Evolutionary conservation across 192 early-diverging fungal species (phyloP), one percentile per base, ranked within the genome.

Genomic region (Lunasporangiospora selenospora): DNA sequence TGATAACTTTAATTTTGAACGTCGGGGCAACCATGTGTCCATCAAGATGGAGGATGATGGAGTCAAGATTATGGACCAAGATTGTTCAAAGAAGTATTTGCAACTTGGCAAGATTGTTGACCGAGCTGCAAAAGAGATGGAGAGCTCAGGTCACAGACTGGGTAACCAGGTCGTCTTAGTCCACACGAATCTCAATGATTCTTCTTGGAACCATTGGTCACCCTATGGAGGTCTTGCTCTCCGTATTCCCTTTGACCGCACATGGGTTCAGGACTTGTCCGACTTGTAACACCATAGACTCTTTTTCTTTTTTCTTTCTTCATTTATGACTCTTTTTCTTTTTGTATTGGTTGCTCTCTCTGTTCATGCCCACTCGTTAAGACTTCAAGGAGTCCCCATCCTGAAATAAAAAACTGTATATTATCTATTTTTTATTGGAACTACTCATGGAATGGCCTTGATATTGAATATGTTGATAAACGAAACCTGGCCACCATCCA

Each of bases 81-180:
- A 27, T 18, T 33, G 32, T 33, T 43, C 57, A 37, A 60, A 70
- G 45, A 60, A 70, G 32, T 70, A 70, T 36, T 43, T 70, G 7
- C 38, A 49, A 21, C 26, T 70, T 9, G 66, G 58, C 18, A 56
- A 59, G 23, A 16, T 70, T 49, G 66, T 70, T 8, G 58, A 70
- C 39, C 32, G 34, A 16, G 66, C 66, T 24, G 66, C 66, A 31
- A 42, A 51, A 10, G 66, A 70, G 41, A 55, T 70, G 41, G 66
- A 70, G 39, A 37, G 34, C 15, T 37, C 51, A 3, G 66, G 66
- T 21, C 15, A 61, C 44, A 59, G 55, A 8, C 38, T 70, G 26
- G 66, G 66, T 3, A 47, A 70, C 6, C 66, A 70, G 34, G 66
- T 70, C 9, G 66, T 70, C 4, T 45, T 70, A 29, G 58, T 70